Evolutionary conservation across 768 basidiomycete genomes (phyloP).

Genomic region (Botryobasidium botryosum): DNA sequence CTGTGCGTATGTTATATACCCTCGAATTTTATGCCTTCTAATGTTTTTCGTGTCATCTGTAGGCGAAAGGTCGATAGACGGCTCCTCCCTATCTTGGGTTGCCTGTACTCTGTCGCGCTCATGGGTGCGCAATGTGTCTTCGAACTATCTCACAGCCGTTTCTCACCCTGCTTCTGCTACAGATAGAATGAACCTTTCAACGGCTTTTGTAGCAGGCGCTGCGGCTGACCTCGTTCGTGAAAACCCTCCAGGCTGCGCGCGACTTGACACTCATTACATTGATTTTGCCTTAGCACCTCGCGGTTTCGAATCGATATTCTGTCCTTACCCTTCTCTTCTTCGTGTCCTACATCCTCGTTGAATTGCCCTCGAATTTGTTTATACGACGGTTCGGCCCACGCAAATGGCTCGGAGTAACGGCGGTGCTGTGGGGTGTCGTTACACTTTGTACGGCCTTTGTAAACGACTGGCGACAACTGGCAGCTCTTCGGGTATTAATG

Average conservation of each 20-base stretch:
- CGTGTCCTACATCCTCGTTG: conserved; percentile 3
- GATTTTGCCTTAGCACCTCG: not conserved
- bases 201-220: conserved; percentile 1
- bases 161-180: not conserved
- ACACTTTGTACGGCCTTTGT: not conserved
- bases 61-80: conserved; percentile 3
- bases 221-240: conserved; percentile 1
- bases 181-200: conserved; percentile 1
- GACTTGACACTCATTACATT: too few relatives aligned
- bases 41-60: too few relatives aligned
- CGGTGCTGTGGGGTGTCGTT: conserved; percentile 2
- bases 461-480: conserved; percentile 2
- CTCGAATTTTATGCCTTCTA: too few relatives aligned
- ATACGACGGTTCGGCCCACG: not conserved
- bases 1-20: too few relatives aligned
- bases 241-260: too few relatives aligned
- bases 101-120: not conserved
- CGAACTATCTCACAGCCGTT: not conserved
- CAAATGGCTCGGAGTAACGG: not conserved
- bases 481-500: conserved; percentile 2
- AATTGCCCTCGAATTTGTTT: conserved; percentile 1
- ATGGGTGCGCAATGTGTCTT: not conserved
- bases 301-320: conserved; percentile 1
- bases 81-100: conserved; percentile 1
- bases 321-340: conserved; percentile 1